phyloP scores from a whole-genome alignment of 805 yeast genomes.

The Wickerhamiella spandovensis region DNA sequence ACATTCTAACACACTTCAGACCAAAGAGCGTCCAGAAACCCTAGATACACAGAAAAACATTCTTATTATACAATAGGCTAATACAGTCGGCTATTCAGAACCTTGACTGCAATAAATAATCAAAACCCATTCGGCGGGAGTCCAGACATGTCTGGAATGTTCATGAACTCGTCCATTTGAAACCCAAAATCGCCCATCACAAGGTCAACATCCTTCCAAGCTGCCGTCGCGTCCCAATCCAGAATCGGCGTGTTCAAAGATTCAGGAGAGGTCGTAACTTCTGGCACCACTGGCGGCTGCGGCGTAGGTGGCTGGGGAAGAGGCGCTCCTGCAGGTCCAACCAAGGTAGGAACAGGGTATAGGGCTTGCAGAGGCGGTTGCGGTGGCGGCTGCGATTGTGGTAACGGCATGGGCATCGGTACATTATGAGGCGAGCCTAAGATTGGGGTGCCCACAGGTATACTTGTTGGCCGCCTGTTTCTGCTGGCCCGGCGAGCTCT shows the following conservation, averaged over 20 bases:
- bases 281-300: not conserved
- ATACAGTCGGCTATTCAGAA: not conserved
- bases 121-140: not conserved
- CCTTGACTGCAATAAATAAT: not conserved
- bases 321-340: not conserved
- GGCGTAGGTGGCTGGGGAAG: not conserved
- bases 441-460: not conserved
- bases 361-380: not conserved
- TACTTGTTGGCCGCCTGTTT: not conserved
- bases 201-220: constrained; percentile 71
- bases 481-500: not conserved
- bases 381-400: not conserved
- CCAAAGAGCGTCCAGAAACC: too few species aligned
- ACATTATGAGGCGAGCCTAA: not conserved
- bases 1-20: too few species aligned
- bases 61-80: not conserved
- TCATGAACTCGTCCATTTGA: constrained; percentile 35
- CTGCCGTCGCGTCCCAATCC: constrained; percentile 36
- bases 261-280: not conserved
- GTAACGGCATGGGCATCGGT: not conserved
- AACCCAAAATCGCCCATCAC: constrained; percentile 87
- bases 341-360: not conserved
- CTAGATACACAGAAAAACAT: not conserved
- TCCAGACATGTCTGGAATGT: not conserved
- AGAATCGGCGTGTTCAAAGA: constrained; percentile 5